Percentiles rank a stretch among this genome's conserved stretches.
These are phyloP conservation scores for Nicotiana knightiana DNA, from an alignment of 257 asterid genomes.

Conservation along the genomic window DNA sequence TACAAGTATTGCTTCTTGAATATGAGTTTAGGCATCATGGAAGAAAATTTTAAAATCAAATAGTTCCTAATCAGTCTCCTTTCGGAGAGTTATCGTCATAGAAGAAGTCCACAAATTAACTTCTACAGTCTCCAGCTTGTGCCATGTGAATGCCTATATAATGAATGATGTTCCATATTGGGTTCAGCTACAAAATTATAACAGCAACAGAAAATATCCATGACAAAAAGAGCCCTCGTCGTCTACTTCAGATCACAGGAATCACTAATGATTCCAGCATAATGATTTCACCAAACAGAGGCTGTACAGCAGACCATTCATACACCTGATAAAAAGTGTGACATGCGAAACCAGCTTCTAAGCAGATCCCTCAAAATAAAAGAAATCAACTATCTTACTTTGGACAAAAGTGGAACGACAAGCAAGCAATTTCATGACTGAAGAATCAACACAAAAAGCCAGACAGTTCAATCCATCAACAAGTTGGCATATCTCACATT, in stretches of 20 bases:
- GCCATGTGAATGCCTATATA: not conserved
- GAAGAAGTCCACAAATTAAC: not conserved
- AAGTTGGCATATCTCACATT: not conserved
- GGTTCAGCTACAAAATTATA: not conserved
- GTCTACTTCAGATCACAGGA: not conserved
- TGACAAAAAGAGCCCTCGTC: not conserved
- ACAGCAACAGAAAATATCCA: not conserved
- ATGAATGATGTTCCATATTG: not conserved
- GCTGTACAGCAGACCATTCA: not conserved
- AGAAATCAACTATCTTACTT: not conserved
- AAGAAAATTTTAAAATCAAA: not conserved
- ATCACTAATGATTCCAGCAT: not conserved
- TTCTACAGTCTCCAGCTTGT: not conserved
- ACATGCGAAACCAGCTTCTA: not conserved
- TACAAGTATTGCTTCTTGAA: not conserved
- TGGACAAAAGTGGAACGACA: not conserved
- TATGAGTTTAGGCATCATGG: not conserved
- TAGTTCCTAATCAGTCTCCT: not conserved
- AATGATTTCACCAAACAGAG: not conserved
- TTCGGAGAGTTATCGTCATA: not conserved
- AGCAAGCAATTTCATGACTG: not conserved
- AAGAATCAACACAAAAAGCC: not conserved
- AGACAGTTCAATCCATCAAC: not conserved
- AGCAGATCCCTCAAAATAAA: not conserved
- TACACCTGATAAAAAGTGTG: not conserved